Conservation (phyloP, 345 rosid species). For the Geranium rotundifolium region DNA sequence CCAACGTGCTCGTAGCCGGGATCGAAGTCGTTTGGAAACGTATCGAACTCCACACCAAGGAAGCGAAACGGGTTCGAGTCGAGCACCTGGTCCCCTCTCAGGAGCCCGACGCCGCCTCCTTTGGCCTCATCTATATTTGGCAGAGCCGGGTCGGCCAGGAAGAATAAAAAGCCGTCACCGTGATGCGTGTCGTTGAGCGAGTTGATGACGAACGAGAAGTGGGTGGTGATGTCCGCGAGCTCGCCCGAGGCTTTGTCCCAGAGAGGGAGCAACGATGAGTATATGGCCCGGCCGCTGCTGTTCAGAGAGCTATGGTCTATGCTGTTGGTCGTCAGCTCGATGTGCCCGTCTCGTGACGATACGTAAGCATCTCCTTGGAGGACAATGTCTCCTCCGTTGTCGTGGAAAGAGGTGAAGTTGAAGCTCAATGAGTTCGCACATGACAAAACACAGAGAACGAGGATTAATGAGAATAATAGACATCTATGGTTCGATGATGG, state of each 20-base stretch:
- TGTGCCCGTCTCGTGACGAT: too few species aligned
- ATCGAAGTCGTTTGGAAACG: conserved; percentile 2
- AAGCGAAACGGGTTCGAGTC: neutral
- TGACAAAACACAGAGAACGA: too few species aligned
- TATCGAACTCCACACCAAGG: conserved; percentile 13
- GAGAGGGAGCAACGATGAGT: conserved; percentile 2
- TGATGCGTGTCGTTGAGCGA: neutral
- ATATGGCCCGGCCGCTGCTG: conserved; percentile 7
- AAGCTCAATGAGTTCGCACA: too few species aligned
- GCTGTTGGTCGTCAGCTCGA: too few species aligned
- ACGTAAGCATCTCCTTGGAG: too few species aligned
- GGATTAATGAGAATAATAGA: too few species aligned
- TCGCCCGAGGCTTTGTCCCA: conserved; percentile 9
- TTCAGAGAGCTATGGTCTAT: too few species aligned
- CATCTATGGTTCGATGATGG: too few species aligned
- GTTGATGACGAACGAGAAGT: conserved; percentile 3
- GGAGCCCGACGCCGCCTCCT: conserved; percentile 7
- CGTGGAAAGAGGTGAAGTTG: too few species aligned
- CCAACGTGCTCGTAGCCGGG: conserved; percentile 2
- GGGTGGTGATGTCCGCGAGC: conserved; percentile 5
- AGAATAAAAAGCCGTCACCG: conserved; percentile 9
- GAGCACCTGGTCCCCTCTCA: neutral
- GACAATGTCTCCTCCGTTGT: too few species aligned
- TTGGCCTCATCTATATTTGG: neutral
- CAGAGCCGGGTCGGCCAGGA: conserved; percentile 7